Percentiles rank a stretch among this genome's conserved stretches.
Evolutionary conservation across 805 yeast species (phyloP).

Genomic region (Cyberlindnera maritima): DNA sequence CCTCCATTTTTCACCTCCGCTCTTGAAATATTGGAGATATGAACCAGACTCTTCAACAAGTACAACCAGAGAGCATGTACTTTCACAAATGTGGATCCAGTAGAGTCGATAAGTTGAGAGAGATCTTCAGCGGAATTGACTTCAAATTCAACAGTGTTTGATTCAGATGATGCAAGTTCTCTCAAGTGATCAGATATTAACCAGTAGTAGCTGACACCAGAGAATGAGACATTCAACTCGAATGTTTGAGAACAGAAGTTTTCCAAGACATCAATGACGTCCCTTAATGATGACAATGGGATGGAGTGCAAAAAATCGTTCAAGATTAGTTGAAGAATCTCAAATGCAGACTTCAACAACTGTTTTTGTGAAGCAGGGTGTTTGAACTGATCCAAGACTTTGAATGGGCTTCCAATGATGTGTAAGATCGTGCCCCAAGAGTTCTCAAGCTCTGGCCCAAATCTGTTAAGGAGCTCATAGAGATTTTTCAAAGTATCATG

Average conservation of each 20-base stretch:
- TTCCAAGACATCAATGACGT: constrained; percentile 67
- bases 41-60: constrained; percentile 57
- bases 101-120: constrained; percentile 23
- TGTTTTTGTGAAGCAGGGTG: constrained; percentile 24
- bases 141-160: constrained; percentile 11
- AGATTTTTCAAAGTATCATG: constrained; percentile 60
- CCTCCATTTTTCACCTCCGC: constrained; percentile 88
- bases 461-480: constrained; percentile 72
- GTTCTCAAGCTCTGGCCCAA: constrained; percentile 57
- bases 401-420: constrained; percentile 58
- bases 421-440: constrained; percentile 75
- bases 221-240: constrained; percentile 85
- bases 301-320: constrained; percentile 79
- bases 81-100: constrained; percentile 25
- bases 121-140: constrained; percentile 27
- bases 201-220: constrained; percentile 93
- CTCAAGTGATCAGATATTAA: constrained; percentile 75
- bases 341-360: constrained; percentile 69
- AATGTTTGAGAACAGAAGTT: constrained; percentile 67
- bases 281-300: constrained; percentile 61
- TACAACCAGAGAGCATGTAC: constrained; percentile 58
- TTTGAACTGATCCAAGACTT: constrained; percentile 31
- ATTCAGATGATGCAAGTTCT: constrained; percentile 3
- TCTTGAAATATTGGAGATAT: constrained; percentile 60
- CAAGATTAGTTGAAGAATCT: constrained; percentile 75